Percentiles rank a stretch among this genome's conserved stretches.
Conservation (phyloP, 169 alveolate genomes). For the Babesia gibsoni region DNA sequence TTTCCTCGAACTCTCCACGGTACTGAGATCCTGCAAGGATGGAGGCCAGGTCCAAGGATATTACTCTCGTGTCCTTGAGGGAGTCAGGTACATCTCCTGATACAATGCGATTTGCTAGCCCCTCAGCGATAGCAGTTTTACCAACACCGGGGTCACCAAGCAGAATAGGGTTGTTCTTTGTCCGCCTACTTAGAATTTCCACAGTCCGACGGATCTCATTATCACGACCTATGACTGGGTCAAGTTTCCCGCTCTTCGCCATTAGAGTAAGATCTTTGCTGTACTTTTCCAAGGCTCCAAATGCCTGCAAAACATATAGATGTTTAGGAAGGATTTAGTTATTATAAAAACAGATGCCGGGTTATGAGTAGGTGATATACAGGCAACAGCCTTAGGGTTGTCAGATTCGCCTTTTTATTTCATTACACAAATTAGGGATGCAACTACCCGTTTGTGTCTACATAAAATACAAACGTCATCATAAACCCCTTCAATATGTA, state of each 20-base stretch:
- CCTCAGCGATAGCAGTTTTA: slow-evolving; percentile 89
- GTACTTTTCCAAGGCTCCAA: slow-evolving; percentile 75
- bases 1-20: slow-evolving; percentile 89
- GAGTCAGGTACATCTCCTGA: slow-evolving; percentile 88
- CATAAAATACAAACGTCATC: slow-evolving; percentile 41
- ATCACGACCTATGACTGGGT: slow-evolving; percentile 87
- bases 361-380: not conserved
- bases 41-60: slow-evolving; percentile 81
- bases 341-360: not conserved
- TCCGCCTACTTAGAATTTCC: slow-evolving; percentile 80
- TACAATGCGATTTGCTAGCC: slow-evolving; percentile 83
- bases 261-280: slow-evolving; percentile 80
- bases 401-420: slow-evolving; percentile 67
- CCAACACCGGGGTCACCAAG: slow-evolving; percentile 90
- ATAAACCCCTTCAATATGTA: not conserved
- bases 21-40: slow-evolving; percentile 83
- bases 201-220: slow-evolving; percentile 82
- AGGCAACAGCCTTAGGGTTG: not conserved
- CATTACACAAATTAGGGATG: not conserved
- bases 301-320: slow-evolving; percentile 32
- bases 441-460: not conserved
- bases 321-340: not conserved
- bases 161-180: slow-evolving; percentile 85
- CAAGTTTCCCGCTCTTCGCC: slow-evolving; percentile 84
- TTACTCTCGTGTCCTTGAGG: slow-evolving; percentile 74